Evolutionary conservation across 2,329 filamentous ascomycete genomes (phyloP), one percentile per base, ranked within the genome.

Genomic region (Alternaria brassicae): DNA sequence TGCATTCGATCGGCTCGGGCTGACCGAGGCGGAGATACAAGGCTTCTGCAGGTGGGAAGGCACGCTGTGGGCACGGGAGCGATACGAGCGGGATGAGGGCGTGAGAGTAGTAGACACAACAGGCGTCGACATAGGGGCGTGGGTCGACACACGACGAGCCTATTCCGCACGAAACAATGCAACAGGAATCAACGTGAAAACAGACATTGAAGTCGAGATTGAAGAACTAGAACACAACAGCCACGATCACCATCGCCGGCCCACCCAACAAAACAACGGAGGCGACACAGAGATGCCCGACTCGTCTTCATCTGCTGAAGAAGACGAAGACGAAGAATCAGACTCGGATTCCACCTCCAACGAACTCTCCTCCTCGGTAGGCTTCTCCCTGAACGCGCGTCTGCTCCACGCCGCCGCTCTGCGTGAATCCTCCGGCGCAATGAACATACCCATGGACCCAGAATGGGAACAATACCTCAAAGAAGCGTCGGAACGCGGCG

Each of bases 31-130:
- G 68, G 91, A 94, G 74, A 91, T 94, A 67, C 83, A 86, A 53
- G 82, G 83, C 48, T 81, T 93, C 73, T 93, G 91, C 58, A 89
- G 91, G 72, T 94, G 91, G 91, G 91, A 93, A 80, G 91, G 91
- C 57, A 93, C 91, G 9, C 88, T 89, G 62, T 93, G 91, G 91
- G 91, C 91, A 61, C 89, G 92, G 73, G 89, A 93, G 73, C 86
- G 90, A 54, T 94, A 88, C 72, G 91, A 94, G 81, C 84, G 85
- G 57, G 91, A 93, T 72, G 89, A 92, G 70, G 88, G 88, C 32
- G 84, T 90, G 58, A 79, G 79, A 28, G 92, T 94, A 62, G 78
- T 81, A 47, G 91, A 94, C 72, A 92, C 91, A 6, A 89, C 90
- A 1, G 86, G 85, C 51, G 88, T 91, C 68, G 88, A 85, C 23